A percentile compares a stretch with the other conserved stretches of the same genome.
Conservation (phyloP, 495 filamentous ascomycete species). For the Platismatia glauca region DNA sequence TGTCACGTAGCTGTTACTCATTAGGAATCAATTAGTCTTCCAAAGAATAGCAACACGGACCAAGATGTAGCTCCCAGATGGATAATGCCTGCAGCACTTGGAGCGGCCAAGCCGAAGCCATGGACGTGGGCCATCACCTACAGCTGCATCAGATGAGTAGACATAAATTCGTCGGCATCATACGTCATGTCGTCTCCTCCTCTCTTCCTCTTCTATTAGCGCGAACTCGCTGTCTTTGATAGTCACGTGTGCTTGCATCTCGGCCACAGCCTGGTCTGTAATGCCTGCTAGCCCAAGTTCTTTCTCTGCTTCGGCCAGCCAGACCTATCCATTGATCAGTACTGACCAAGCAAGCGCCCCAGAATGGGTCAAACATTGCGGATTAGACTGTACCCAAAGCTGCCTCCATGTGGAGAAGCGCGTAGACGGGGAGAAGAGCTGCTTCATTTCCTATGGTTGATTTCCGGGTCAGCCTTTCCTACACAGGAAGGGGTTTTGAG, state of each 20-base stretch:
- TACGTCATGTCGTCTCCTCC: conserved; percentile 60
- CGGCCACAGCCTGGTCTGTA: conserved; percentile 57
- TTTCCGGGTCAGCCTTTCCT: neutral
- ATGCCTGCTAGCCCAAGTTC: conserved; percentile 56
- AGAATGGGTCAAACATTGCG: neutral
- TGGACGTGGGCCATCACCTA: conserved; percentile 58
- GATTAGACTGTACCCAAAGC: neutral
- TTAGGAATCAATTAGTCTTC: neutral
- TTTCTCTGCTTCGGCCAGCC: conserved; percentile 71
- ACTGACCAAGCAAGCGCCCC: neutral
- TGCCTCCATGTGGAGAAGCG: neutral
- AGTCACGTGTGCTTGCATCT: conserved; percentile 62
- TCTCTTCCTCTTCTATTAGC: conserved; percentile 71
- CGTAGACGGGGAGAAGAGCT: neutral
- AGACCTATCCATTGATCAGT: conserved; percentile 51
- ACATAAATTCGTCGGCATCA: neutral
- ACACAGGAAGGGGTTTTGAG: neutral
- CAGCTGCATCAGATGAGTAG: neutral
- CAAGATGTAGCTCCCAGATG: conserved; percentile 61
- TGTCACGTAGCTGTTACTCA: conserved; percentile 35
- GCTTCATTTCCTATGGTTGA: neutral
- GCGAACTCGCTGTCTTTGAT: conserved; percentile 76
- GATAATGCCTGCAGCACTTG: conserved; percentile 79
- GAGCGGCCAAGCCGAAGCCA: conserved; percentile 62
- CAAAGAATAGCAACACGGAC: conserved; percentile 19